Base-by-base conservation (phyloP, 768 basidiomycete species). In the Tricholomella constricta region DNA sequence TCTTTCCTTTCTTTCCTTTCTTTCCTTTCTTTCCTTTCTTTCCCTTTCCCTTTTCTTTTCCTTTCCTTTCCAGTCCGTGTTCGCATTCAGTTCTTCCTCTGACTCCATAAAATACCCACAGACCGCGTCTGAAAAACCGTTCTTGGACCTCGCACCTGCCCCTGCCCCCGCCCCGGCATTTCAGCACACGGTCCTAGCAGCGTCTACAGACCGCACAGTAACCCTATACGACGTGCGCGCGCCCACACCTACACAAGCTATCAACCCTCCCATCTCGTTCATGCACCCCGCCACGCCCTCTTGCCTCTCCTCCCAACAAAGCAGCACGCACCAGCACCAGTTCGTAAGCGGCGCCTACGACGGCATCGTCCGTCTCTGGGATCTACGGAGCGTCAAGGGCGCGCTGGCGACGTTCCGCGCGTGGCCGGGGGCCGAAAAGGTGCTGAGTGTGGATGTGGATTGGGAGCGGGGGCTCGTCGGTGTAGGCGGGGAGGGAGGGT, bases 291-390 rank as follows among this genome's bases (percentile, higher is more conserved):
- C 88, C 0, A 85, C 84, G 14, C 87, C 89, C 0, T 84, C 88
- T 0, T 85, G 82, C 49, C 68, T 91, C n/a, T 69, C 74, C 2
- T 32, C 57, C 6, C 34, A 27, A 57, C 65, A 17, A 65, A 60
- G 59, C 66, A 11, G n/a, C n/a, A n/a, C n/a, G n/a, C n/a, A n/a
- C n/a, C n/a, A n/a, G n/a, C 73, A 84, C 26, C 88, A 88, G 62
- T 72, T 89, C 9, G 71, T 86, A 17, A 89, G 81, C 0, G 91
- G 89, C 4, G 80, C 84, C 0, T 91, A 93, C 63, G 91, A 94
- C 51, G 89, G 91, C 10, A 70, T 85, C 2, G 88, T 85, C 0
- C 75, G 89, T 4, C 64, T 93, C 3, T 94, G 89, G 89, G 91
- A 94, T 64, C 63, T 90, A 22, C 77, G 89, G 4, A 91, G 86